These are phyloP conservation scores for Nothophoma quercina DNA, from an alignment of 2,329 filamentous ascomycete genomes.

Conservation along the genomic window DNA sequence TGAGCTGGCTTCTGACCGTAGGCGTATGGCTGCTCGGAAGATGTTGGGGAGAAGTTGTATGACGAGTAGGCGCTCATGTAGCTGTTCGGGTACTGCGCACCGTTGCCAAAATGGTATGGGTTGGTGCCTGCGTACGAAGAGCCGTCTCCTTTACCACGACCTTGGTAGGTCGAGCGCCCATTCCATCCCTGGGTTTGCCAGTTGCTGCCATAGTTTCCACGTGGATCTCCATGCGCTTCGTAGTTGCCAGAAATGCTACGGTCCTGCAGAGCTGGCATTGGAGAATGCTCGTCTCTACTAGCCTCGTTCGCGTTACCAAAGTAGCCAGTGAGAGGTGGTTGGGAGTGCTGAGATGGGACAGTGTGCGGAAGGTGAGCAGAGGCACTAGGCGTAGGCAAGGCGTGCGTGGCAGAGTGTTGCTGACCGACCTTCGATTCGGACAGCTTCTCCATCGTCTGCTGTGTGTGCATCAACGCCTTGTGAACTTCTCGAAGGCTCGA, in stretches of 20 bases:
- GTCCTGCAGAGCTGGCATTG: slow-evolving; percentile 22
- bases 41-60: slow-evolving; percentile 21
- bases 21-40: slow-evolving; percentile 29
- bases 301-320: slow-evolving; percentile 25
- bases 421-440: slow-evolving; percentile 13
- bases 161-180: slow-evolving; percentile 18
- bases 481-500: slow-evolving; percentile 37
- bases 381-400: slow-evolving; percentile 10
- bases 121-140: slow-evolving; percentile 27
- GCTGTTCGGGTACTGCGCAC: slow-evolving; percentile 24
- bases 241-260: slow-evolving; percentile 16
- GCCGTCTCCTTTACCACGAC: slow-evolving; percentile 35
- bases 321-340: slow-evolving; percentile 30
- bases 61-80: slow-evolving; percentile 29
- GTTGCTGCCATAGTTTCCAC: slow-evolving; percentile 21
- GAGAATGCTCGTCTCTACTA: slow-evolving; percentile 18
- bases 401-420: slow-evolving; percentile 2
- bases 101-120: slow-evolving; percentile 29
- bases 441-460: slow-evolving; percentile 32
- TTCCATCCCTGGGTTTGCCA: slow-evolving; percentile 27
- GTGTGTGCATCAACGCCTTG: slow-evolving; percentile 32
- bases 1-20: slow-evolving; percentile 22
- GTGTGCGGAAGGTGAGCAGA: slow-evolving; percentile 1
- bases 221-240: slow-evolving; percentile 26
- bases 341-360: slow-evolving; percentile 31